Evolutionary conservation across 768 basidiomycete genomes (phyloP).

Genomic region (Crassisporium funariophilum): DNA sequence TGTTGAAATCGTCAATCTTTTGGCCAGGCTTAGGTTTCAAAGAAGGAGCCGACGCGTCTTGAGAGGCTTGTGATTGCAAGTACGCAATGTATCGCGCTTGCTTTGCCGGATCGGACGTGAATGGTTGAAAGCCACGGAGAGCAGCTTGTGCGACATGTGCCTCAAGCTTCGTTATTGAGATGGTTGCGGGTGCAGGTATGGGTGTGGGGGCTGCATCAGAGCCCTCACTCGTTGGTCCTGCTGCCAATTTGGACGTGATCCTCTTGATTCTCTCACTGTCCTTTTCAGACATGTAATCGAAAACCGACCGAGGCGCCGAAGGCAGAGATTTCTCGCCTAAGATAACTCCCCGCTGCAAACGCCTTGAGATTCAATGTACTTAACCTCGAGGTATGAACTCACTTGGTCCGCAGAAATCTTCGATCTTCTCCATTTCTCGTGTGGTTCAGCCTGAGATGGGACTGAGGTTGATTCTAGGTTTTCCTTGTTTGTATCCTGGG

Average conservation of each 20-base stretch:
- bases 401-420: constrained; percentile 75
- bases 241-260: constrained; percentile 41
- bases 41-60: constrained; percentile 45
- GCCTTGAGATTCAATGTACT: background rate
- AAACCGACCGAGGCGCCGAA: constrained; percentile 77
- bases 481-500: constrained; percentile 46
- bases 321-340: constrained; percentile 82
- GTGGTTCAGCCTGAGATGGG: constrained; percentile 27
- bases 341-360: constrained; percentile 71
- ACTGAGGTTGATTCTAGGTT: constrained; percentile 33
- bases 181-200: constrained; percentile 18
- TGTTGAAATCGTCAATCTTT: constrained; percentile 67
- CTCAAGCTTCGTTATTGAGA: constrained; percentile 59
- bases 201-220: constrained; percentile 30
- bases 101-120: constrained; percentile 71
- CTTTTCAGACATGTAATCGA: constrained; percentile 92
- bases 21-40: constrained; percentile 60
- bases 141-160: constrained; percentile 86
- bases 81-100: constrained; percentile 87
- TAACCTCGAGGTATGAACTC: constrained; percentile 23
- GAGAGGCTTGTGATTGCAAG: constrained; percentile 69
- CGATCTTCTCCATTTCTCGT: constrained; percentile 53
- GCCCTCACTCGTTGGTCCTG: constrained; percentile 13
- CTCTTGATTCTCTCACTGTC: constrained; percentile 83
- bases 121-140: constrained; percentile 88